phyloP scores from a whole-genome alignment of 1,139 yeast species.

The Suzukiozyma palmioleophila region DNA sequence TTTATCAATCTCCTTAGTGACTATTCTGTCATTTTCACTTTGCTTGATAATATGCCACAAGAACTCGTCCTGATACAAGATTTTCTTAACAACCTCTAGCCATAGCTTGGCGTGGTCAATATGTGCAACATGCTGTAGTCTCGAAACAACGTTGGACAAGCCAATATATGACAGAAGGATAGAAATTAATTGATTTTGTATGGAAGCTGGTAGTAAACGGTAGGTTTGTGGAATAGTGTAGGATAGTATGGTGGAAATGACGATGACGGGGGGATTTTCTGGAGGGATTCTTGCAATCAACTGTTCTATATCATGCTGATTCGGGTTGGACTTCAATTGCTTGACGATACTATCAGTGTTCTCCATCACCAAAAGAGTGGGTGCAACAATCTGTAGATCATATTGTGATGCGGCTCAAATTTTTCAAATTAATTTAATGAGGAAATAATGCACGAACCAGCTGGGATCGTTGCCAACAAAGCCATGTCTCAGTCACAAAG shows the following conservation, averaged over 20 bases:
- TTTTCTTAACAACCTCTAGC: slow-evolving; percentile 1
- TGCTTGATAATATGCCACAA: slow-evolving; percentile 11
- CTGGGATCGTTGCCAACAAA: neutral
- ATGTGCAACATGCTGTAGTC: slow-evolving; percentile 9
- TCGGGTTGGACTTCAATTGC: slow-evolving; percentile 20
- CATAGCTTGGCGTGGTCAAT: neutral
- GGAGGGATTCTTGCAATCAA: slow-evolving; percentile 10
- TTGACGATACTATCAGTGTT: slow-evolving; percentile 9
- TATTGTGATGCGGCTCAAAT: neutral
- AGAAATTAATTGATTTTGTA: slow-evolving; percentile 10
- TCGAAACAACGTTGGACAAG: slow-evolving; percentile 25
- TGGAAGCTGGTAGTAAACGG: slow-evolving; percentile 12
- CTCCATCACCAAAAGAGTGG: neutral
- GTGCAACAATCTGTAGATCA: neutral
- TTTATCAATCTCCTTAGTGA: slow-evolving; percentile 32
- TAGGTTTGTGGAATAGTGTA: slow-evolving; percentile 26
- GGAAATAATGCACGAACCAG: neutral
- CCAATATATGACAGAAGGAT: slow-evolving; percentile 23
- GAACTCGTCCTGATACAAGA: slow-evolving; percentile 15
- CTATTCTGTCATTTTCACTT: slow-evolving; percentile 8
- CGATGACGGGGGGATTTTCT: slow-evolving; percentile 7
- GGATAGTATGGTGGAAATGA: slow-evolving; percentile 25
- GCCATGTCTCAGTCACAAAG: neutral
- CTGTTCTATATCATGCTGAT: slow-evolving; percentile 7
- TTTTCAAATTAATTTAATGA: neutral